phyloP scores from a whole-genome alignment of 2,329 filamentous ascomycete species.

The Lasiodiplodia hormozganensis region DNA sequence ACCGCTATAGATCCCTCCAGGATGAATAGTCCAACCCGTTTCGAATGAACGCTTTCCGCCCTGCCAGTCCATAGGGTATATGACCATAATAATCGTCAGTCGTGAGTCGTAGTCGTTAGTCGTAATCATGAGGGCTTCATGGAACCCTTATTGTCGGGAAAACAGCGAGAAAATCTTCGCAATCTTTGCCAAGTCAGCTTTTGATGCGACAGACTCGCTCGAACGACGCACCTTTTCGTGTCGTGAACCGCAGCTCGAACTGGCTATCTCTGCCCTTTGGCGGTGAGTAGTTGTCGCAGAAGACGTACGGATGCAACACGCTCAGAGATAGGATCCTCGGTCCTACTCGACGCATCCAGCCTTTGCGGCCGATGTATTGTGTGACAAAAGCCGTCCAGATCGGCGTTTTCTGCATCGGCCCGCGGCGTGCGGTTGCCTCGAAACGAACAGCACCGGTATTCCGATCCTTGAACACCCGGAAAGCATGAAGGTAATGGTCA shows the following conservation, averaged over 20 bases:
- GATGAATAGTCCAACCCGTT: too few species aligned
- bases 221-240: constrained; percentile 32
- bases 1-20: background rate
- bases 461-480: constrained; percentile 62
- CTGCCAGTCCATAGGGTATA: constrained; percentile 17
- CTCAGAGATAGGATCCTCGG: constrained; percentile 55
- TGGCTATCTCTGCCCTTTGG: constrained; percentile 32
- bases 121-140: constrained; percentile 1
- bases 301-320: constrained; percentile 61
- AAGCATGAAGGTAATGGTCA: constrained; percentile 58
- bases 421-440: constrained; percentile 62
- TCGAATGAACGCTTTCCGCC: background rate
- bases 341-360: constrained; percentile 56
- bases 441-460: constrained; percentile 61
- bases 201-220: too few species aligned
- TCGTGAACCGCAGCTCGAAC: constrained; percentile 24
- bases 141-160: constrained; percentile 1
- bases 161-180: constrained; percentile 5
- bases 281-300: constrained; percentile 59
- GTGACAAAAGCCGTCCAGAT: constrained; percentile 68
- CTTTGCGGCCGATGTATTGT: constrained; percentile 52
- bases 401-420: constrained; percentile 60
- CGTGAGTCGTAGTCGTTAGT: constrained; percentile 11
- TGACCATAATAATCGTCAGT: background rate
- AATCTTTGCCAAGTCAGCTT: constrained; percentile 9